A percentile compares a stretch with the other conserved stretches of the same genome.
Evolutionary conservation across 768 basidiomycete species (phyloP).

Genomic region (Boletus rubropictus): DNA sequence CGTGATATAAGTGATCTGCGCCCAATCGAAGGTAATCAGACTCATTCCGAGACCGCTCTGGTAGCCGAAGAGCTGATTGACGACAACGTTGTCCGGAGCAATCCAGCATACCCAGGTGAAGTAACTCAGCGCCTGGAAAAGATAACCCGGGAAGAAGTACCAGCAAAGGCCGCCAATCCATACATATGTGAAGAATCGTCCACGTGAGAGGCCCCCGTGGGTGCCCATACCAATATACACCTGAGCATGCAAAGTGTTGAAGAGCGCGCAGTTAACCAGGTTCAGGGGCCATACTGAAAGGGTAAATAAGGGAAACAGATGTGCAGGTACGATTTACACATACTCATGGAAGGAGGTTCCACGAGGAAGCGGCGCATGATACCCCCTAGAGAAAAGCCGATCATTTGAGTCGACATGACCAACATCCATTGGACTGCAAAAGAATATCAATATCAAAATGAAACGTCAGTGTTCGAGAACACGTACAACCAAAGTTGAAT

Average conservation of each 20-base stretch:
- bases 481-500: conserved; percentile 46
- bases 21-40: conserved; percentile 77
- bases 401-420: conserved; percentile 68
- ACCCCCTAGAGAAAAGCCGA: conserved; percentile 59
- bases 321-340: conserved; percentile 4
- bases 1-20: conserved; percentile 59
- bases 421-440: conserved; percentile 50
- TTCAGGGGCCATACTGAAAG: conserved; percentile 66
- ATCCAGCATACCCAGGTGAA: conserved; percentile 66
- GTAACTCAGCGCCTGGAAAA: conserved; percentile 61
- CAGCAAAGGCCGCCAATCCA: conserved; percentile 37
- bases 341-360: conserved; percentile 60
- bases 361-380: conserved; percentile 58
- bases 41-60: conserved; percentile 57
- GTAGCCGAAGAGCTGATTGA: conserved; percentile 77
- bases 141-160: conserved; percentile 70
- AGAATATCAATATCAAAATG: not conserved
- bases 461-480: not conserved
- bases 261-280: conserved; percentile 65
- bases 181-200: conserved; percentile 45
- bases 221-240: conserved; percentile 39
- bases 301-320: conserved; percentile 14
- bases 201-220: conserved; percentile 45
- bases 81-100: conserved; percentile 56
- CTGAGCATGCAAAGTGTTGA: conserved; percentile 70